Evolutionary conservation across 2,329 filamentous ascomycete genomes (phyloP).

Genomic region (Nigrospora oryzae): DNA sequence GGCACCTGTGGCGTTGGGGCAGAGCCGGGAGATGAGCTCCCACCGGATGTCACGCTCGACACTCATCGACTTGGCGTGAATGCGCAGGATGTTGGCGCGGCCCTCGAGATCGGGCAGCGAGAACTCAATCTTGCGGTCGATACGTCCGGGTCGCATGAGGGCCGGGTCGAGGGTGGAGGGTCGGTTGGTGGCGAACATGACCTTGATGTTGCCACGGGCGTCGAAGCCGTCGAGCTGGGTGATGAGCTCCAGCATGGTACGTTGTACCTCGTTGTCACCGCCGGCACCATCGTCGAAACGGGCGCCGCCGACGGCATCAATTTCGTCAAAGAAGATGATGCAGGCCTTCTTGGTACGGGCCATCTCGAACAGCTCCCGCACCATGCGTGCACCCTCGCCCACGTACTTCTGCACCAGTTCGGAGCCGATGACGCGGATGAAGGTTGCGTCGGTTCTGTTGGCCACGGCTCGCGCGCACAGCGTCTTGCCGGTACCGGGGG

Average conservation of each 20-base stretch:
- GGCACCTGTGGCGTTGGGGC: slow-evolving; percentile 93
- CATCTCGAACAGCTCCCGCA: slow-evolving; percentile 98
- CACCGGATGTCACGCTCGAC: slow-evolving; percentile 97
- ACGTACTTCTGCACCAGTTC: slow-evolving; percentile 99
- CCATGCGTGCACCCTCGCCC: slow-evolving; percentile 96
- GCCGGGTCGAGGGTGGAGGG: slow-evolving; percentile 95
- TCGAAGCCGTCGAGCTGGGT: slow-evolving; percentile 97
- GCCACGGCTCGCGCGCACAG: slow-evolving; percentile 95
- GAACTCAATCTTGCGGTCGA: slow-evolving; percentile 98
- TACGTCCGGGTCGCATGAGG: slow-evolving; percentile 92
- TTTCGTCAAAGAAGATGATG: slow-evolving; percentile 99
- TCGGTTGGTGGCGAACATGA: slow-evolving; percentile 98
- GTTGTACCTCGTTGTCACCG: slow-evolving; percentile 94
- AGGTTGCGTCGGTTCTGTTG: slow-evolving; percentile 96
- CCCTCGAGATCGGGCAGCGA: slow-evolving; percentile 94
- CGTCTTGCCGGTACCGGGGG: slow-evolving; percentile 97
- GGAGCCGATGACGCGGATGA: slow-evolving; percentile 96
- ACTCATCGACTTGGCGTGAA: slow-evolving; percentile 99
- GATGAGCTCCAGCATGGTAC: slow-evolving; percentile 96
- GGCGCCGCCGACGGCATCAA: slow-evolving; percentile 90
- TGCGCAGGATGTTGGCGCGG: slow-evolving; percentile 92
- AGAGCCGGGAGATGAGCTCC: slow-evolving; percentile 95
- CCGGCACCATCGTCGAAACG: slow-evolving; percentile 95
- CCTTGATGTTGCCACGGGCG: slow-evolving; percentile 94
- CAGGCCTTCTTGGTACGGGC: slow-evolving; percentile 98